Conservation (phyloP, 2,329 filamentous ascomycete genomes). For the Pestalotiopsis sp. region DNA sequence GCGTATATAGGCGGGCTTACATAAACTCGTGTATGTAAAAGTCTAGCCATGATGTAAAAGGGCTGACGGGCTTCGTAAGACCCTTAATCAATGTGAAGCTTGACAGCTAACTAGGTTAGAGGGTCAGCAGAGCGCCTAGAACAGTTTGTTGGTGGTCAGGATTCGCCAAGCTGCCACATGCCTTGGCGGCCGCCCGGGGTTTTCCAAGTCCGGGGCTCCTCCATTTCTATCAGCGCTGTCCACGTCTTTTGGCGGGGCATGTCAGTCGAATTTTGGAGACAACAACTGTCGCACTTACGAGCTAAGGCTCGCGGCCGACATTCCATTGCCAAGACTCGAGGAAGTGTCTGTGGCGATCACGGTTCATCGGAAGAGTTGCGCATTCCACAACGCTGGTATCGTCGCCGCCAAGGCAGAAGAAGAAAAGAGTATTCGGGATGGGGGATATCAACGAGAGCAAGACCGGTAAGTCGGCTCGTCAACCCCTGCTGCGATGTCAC, state of each 20-base stretch:
- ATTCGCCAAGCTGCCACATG: neutral
- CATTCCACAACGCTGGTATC: neutral
- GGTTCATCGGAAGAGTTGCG: neutral
- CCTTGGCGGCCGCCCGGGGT: neutral
- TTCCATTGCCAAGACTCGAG: neutral
- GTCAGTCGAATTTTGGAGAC: neutral
- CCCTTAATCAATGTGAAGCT: neutral
- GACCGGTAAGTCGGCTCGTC: neutral
- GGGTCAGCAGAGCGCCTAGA: too few species aligned
- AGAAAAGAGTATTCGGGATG: neutral
- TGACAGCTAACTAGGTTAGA: neutral
- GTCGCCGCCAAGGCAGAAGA: neutral
- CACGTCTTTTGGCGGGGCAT: neutral
- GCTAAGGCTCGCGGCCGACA: neutral
- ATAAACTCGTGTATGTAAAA: neutral
- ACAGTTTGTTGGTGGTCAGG: neutral
- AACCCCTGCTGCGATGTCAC: neutral
- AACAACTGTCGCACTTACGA: neutral
- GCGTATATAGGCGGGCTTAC: neutral
- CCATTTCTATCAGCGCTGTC: neutral
- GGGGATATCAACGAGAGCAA: neutral
- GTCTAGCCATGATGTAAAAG: neutral
- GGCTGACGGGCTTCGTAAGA: neutral
- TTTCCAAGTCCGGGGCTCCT: neutral
- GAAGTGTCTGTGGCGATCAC: neutral